Percentiles rank a stretch among this genome's conserved stretches.
These are phyloP conservation scores for Fraxinus albicans DNA, from an alignment of 305 asterid genomes.

Conservation along the genomic window DNA sequence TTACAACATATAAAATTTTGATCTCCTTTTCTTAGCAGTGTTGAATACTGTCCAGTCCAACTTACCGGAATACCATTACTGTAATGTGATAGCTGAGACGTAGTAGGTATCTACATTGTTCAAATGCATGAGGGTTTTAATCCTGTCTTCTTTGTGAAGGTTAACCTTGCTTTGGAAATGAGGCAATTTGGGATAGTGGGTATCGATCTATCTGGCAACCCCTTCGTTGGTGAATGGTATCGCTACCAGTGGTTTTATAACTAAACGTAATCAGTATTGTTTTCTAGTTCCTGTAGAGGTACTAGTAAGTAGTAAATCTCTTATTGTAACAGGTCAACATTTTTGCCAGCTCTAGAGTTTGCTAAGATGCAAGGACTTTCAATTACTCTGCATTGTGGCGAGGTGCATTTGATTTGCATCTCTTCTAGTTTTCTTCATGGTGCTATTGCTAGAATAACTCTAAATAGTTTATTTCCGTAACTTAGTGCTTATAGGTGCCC, in stretches of 20 bases:
- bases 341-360: conserved; percentile 76
- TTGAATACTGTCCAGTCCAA: not conserved
- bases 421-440: conserved; percentile 6
- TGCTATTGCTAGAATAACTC: conserved; percentile 23
- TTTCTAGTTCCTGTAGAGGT: conserved; percentile 10
- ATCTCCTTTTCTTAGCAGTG: not conserved
- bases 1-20: not conserved
- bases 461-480: conserved; percentile 34
- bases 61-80: not conserved
- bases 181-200: conserved; percentile 78
- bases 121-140: conserved; percentile 12
- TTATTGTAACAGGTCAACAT: conserved; percentile 55
- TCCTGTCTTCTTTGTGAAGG: conserved; percentile 42
- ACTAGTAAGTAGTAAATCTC: conserved; percentile 19
- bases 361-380: conserved; percentile 79
- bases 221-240: conserved; percentile 84
- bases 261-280: not conserved
- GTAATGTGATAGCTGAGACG: not conserved
- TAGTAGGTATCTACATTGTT: conserved; percentile 4
- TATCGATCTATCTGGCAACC: conserved; percentile 87
- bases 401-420: conserved; percentile 62
- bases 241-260: conserved; percentile 1
- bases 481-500: conserved; percentile 84
- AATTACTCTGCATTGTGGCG: conserved; percentile 91
- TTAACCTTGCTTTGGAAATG: conserved; percentile 74